Evolutionary conservation across 73 alveolate species (phyloP).

Genomic region (Paramecium biaurelia): DNA sequence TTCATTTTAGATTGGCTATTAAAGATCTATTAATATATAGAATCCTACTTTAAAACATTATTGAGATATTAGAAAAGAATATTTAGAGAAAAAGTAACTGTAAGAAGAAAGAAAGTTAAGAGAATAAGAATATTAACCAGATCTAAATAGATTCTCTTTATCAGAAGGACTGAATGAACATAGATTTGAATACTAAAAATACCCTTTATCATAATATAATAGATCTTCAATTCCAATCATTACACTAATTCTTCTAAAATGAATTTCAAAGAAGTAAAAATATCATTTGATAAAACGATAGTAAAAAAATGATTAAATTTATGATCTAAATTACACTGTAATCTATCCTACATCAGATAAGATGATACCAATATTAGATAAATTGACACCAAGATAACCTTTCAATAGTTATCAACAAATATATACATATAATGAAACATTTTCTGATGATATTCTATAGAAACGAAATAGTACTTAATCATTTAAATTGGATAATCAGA

Average conservation of each 20-base stretch:
- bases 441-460: background rate
- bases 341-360: constrained; percentile 14
- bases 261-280: background rate
- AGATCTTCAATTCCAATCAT: background rate
- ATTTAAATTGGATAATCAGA: background rate
- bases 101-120: background rate
- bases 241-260: background rate
- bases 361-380: background rate
- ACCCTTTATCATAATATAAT: background rate
- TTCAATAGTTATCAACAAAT: background rate
- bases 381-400: background rate
- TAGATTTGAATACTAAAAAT: background rate
- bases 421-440: background rate
- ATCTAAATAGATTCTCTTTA: background rate
- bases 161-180: background rate
- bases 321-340: background rate
- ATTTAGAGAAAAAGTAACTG: background rate
- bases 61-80: background rate
- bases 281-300: background rate
- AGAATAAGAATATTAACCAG: background rate
- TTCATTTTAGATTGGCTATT: no score
- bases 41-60: background rate
- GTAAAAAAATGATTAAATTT: background rate
- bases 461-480: background rate
- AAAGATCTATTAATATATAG: background rate